These are phyloP conservation scores for Daldinia bambusicola DNA, from an alignment of 495 filamentous ascomycete genomes.

Conservation along the genomic window DNA sequence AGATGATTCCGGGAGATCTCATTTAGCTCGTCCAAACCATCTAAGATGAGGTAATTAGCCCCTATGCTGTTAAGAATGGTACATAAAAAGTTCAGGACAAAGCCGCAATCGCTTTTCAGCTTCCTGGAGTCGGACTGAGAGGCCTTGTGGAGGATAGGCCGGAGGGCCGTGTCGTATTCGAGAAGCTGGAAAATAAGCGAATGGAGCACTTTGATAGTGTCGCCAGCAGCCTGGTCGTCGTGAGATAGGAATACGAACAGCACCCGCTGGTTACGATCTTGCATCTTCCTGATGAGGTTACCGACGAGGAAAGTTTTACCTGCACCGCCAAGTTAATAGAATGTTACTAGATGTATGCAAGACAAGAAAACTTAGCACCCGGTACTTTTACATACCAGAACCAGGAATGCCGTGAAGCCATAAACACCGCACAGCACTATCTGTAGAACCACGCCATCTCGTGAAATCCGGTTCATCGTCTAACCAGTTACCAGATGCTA, in stretches of 20 bases:
- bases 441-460: conserved; percentile 16
- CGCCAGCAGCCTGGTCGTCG: conserved; percentile 17
- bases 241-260: conserved; percentile 29
- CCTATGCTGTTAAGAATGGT: conserved; percentile 17
- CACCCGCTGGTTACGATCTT: conserved; percentile 1
- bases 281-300: conserved; percentile 23
- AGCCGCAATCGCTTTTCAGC: conserved; percentile 23
- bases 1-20: conserved; percentile 19
- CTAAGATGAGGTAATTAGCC: conserved; percentile 17
- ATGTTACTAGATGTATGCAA: not conserved
- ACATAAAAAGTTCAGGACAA: conserved; percentile 20
- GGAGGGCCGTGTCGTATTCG: conserved; percentile 1
- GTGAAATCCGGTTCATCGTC: conserved; percentile 17
- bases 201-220: conserved; percentile 25
- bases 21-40: conserved; percentile 29
- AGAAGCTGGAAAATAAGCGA: conserved; percentile 32
- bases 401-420: conserved; percentile 36
- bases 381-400: conserved; percentile 23
- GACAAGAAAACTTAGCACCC: not conserved
- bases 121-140: conserved; percentile 18
- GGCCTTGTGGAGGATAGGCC: conserved; percentile 10
- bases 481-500: conserved; percentile 25
- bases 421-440: conserved; percentile 15
- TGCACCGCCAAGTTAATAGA: not conserved
- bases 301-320: conserved; percentile 28